Base-by-base conservation (phyloP, 176 grass and related monocot genomes). In the Rhipidocladum racemiflorum region DNA sequence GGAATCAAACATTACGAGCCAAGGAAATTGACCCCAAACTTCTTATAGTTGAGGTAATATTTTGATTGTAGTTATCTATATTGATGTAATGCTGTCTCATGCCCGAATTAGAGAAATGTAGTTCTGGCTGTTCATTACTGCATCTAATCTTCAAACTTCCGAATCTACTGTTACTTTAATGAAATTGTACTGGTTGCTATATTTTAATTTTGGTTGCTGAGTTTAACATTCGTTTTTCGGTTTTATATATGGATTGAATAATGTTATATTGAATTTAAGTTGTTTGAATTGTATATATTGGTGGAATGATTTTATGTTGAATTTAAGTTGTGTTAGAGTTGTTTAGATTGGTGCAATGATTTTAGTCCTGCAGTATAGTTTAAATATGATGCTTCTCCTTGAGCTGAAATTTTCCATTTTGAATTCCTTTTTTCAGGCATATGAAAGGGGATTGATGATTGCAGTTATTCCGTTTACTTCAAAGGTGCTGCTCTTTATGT, bases 11-110 rank as follows among this genome's bases (percentile, higher is more conserved):
- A 53, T 89, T 97, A 71, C 76, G 92, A 70, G 92, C 92, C 60
- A 97, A 91, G 86, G 95, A 97, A 92, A 97, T 97, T 70, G 95
- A 97, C 77, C 95, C 90, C 18, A 97, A 97, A 91, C 76, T 81
- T 70, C 86, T 97, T 66, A 97, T 94, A 67, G 86, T 97, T 72
- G 88, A 97, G 92, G 95, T 97, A 89, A 21, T 56, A 55, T 8
- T 59, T 80, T 5, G 3, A 59, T 61, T 72, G 21, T 49, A 48
- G 38, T 66, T 29, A 50, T 16, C 24, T 65, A n/a, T 7, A 55
- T 72, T 89, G 57, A 55, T 88, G 60, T 71, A 40, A 76, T 83
- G 56, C 9, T 40, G 14, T 72, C 18, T 55, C 69, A 67, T 68
- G 21, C 20, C 36, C 20, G 9, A 70, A 14, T 20, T 18, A 8